Conservation (phyloP, 2,329 filamentous ascomycete genomes). For the Didymella sp. region DNA sequence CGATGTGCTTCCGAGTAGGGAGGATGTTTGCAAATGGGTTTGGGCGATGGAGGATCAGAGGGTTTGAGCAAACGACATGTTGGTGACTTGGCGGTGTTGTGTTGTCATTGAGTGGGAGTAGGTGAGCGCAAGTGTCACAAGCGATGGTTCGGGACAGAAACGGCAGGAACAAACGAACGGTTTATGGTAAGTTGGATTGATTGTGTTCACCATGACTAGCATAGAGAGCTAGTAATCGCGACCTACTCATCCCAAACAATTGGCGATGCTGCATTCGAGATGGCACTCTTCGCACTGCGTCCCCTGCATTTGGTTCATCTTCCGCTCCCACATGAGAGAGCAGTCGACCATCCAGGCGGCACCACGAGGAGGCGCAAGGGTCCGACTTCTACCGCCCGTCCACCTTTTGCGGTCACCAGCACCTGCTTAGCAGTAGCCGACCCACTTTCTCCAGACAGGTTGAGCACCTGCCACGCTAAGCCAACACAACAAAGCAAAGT, state of each 20-base stretch:
- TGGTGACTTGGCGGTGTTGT: neutral
- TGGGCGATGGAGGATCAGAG: neutral
- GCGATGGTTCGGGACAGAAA: neutral
- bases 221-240: neutral
- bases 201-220: neutral
- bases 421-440: slow-evolving; percentile 20
- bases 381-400: slow-evolving; percentile 47
- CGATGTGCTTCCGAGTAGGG: neutral
- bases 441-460: slow-evolving; percentile 32
- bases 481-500: slow-evolving; percentile 8
- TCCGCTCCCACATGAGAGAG: slow-evolving; percentile 6
- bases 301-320: slow-evolving; percentile 48
- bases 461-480: slow-evolving; percentile 23
- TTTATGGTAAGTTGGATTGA: neutral
- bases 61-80: neutral
- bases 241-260: too few relatives aligned
- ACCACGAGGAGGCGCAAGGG: slow-evolving; percentile 49
- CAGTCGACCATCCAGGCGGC: slow-evolving; percentile 44
- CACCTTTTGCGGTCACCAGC: slow-evolving; percentile 41
- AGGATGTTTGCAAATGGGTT: neutral
- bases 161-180: neutral
- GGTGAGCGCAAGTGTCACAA: neutral
- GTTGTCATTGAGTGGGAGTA: neutral
- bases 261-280: neutral
- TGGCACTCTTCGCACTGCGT: slow-evolving; percentile 22